Evolutionary conservation across 495 filamentous ascomycete genomes (phyloP).

Genomic region (Xylaria bambusicola): DNA sequence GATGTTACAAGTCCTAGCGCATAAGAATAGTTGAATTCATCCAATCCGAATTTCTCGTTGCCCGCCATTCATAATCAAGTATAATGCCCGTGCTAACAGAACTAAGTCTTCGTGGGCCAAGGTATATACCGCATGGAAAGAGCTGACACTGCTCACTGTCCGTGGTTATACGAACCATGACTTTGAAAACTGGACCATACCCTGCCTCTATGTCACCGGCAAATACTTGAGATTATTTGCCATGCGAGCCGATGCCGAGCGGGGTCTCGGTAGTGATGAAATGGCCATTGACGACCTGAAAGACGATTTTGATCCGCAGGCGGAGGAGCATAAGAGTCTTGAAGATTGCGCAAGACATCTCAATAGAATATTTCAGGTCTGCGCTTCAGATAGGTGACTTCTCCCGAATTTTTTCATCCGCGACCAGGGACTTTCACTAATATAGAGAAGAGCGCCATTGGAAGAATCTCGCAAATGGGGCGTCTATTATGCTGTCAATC

Average conservation of each 20-base stretch:
- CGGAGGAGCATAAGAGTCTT: conserved; percentile 73
- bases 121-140: conserved; percentile 85
- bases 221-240: conserved; percentile 85
- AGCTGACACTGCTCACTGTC: conserved; percentile 67
- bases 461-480: conserved; percentile 97
- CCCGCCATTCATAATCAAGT: neutral
- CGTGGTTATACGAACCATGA: conserved; percentile 68
- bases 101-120: conserved; percentile 62
- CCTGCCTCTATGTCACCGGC: conserved; percentile 80
- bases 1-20: neutral
- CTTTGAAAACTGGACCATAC: conserved; percentile 84
- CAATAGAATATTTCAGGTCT: conserved; percentile 85
- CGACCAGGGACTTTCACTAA: conserved; percentile 24
- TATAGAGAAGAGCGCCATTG: conserved; percentile 64
- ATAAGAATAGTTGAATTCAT: no score
- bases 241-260: conserved; percentile 77
- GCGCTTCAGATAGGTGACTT: conserved; percentile 81
- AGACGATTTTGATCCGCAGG: conserved; percentile 73
- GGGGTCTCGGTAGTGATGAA: conserved; percentile 49
- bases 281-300: conserved; percentile 56
- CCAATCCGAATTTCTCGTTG: neutral
- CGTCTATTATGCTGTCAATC: conserved; percentile 86
- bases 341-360: conserved; percentile 88
- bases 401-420: neutral
- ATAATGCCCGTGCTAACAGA: conserved; percentile 20